A percentile compares a stretch with the other conserved stretches of the same genome.
Conservation (phyloP, 1,284 basidiomycete genomes). For the Polyporus tsugae region DNA sequence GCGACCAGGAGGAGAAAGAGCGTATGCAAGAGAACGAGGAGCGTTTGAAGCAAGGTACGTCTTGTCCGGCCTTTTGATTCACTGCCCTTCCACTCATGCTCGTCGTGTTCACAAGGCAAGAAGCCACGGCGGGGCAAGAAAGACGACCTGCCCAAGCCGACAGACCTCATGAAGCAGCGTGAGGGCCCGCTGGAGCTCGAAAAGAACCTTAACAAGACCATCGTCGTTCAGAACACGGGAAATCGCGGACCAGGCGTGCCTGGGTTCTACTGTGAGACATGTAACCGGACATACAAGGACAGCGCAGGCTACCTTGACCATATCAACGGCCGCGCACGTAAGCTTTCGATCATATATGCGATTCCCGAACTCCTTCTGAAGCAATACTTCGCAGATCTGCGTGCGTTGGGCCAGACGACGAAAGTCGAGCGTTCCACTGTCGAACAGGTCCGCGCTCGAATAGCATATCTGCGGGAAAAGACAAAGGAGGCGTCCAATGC, state of each 20-base stretch:
- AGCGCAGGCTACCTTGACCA: conserved; percentile 95
- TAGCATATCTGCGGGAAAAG: conserved; percentile 87
- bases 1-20: conserved; percentile 79
- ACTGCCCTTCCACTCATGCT: neutral
- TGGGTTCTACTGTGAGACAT: conserved; percentile 92
- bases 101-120: conserved; percentile 66
- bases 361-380: neutral
- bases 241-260: conserved; percentile 86
- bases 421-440: conserved; percentile 90
- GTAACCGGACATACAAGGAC: conserved; percentile 93
- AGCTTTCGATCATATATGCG: conserved; percentile 40
- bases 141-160: conserved; percentile 86
- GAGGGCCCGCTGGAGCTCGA: conserved; percentile 85
- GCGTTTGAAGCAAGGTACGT: conserved; percentile 80
- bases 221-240: conserved; percentile 87
- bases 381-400: conserved; percentile 71
- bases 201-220: conserved; percentile 92
- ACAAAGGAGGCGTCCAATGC: conserved; percentile 82
- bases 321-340: conserved; percentile 93
- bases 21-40: conserved; percentile 89
- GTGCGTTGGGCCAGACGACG: conserved; percentile 93
- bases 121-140: conserved; percentile 71
- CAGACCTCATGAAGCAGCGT: conserved; percentile 87
- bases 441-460: conserved; percentile 90
- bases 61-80: neutral